Evolutionary conservation across 2,329 filamentous ascomycete species (phyloP), one percentile per base, ranked within the genome.

Genomic region (Fusarium sp.): DNA sequence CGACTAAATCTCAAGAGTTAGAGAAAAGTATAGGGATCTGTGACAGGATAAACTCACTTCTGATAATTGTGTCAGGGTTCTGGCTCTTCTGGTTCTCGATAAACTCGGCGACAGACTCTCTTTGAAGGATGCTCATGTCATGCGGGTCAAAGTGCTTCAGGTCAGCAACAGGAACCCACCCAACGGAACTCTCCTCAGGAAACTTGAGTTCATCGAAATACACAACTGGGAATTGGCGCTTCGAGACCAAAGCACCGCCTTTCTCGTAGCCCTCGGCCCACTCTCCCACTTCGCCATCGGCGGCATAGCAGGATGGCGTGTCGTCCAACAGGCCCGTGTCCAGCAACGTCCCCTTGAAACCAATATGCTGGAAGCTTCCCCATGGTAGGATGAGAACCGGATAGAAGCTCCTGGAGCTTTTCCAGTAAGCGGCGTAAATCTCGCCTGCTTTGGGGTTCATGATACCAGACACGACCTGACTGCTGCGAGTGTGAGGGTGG

Each of bases 211-310:
- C 27, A 10, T 74, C 63, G 3, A 74, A 74, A 11, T 59, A 74
- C 1, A 69, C 25, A 0, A 69, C 63, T 0, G 72, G 72, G 27
- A 66, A 74, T 18, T 61, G 31, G 1, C 72, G 33, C 6, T 52
- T 56, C 0, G 47, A 2, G 6, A 29, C 38, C 0, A 16, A 5
- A 1, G n/a, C 0, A 0, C 63, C 71, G 1, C 20, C 50, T 0
- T 13, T 2, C 3, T 42, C 38, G 6, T 31, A 74, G 0, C 9
- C 16, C 1, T 54, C 13, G 1, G 31, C 35, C 65, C 68, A 71
- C 5, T 11, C 14, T 1, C 14, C 31, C 38, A 0, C 13, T 29
- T 33, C 31, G 1, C 16, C 29, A 6, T 71, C 54, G 0, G 56
- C 60, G 1, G 6, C 2, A 9, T 71, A 74, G 11, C 68, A 74